Evolutionary conservation across 2,329 filamentous ascomycete genomes (phyloP).

Genomic region (Pestalotiopsis sp.): DNA sequence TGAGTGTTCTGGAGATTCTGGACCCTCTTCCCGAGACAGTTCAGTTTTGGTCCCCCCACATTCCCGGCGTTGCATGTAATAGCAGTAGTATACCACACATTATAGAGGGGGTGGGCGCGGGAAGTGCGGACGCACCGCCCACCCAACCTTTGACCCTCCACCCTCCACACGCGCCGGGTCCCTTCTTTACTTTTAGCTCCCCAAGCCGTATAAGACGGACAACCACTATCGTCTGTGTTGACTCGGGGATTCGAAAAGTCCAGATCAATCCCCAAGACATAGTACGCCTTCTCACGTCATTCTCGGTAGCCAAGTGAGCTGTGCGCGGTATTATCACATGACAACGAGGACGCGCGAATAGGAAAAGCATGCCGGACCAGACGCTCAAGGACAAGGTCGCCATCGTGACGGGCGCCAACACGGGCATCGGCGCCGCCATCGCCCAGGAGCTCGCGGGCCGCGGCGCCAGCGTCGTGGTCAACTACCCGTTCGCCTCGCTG

Average conservation of each 20-base stretch:
- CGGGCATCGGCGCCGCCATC: conserved; percentile 49
- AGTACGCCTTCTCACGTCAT: background rate
- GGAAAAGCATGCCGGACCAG: conserved; percentile 34
- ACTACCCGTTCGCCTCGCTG: conserved; percentile 44
- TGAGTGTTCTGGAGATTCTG: background rate
- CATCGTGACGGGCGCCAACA: conserved; percentile 48
- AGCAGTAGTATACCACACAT: background rate
- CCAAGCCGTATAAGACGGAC: background rate
- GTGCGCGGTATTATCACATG: background rate
- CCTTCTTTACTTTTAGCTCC: background rate
- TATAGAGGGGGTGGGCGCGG: background rate
- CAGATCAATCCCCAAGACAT: background rate
- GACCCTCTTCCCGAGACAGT: background rate
- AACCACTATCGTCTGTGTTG: background rate
- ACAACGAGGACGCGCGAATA: background rate
- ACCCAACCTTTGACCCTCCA: background rate
- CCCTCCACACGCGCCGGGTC: background rate
- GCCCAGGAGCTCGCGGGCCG: conserved; percentile 45
- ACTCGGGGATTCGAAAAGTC: background rate
- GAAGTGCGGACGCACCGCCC: background rate
- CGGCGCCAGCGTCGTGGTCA: conserved; percentile 50
- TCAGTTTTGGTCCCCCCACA: conserved; percentile 1
- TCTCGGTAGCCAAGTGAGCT: background rate
- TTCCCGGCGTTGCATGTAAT: background rate
- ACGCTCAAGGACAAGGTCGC: conserved; percentile 55